These are phyloP conservation scores for Simplicillium sp. DNA, from an alignment of 2,329 filamentous ascomycete species.

Conservation along the genomic window DNA sequence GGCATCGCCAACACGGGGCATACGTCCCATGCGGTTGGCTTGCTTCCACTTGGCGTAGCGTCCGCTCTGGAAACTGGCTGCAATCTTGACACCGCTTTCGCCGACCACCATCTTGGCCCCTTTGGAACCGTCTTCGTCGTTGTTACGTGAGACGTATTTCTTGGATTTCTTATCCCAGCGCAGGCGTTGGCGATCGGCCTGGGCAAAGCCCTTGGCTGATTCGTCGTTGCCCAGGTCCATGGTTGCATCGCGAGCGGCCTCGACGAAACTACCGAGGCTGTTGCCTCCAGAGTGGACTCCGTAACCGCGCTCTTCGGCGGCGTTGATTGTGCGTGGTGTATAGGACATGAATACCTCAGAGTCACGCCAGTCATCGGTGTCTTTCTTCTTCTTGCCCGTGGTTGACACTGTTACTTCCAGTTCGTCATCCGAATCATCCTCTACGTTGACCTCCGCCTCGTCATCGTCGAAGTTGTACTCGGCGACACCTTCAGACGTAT, in stretches of 20 bases:
- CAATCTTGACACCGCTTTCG: slow-evolving; percentile 92
- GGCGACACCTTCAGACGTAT: slow-evolving; percentile 17
- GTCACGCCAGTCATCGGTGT: slow-evolving; percentile 63
- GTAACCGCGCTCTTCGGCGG: slow-evolving; percentile 85
- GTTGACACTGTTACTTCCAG: slow-evolving; percentile 64
- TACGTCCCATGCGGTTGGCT: slow-evolving; percentile 66
- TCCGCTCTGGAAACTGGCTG: slow-evolving; percentile 84
- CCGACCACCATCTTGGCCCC: slow-evolving; percentile 66
- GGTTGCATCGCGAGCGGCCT: slow-evolving; percentile 74
- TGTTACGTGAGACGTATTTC: slow-evolving; percentile 85
- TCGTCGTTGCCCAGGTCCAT: slow-evolving; percentile 96
- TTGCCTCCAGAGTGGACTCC: slow-evolving; percentile 79
- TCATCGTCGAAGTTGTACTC: slow-evolving; percentile 22
- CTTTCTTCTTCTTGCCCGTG: slow-evolving; percentile 35
- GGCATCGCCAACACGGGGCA: slow-evolving; percentile 75
- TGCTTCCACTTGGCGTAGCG: slow-evolving; percentile 91
- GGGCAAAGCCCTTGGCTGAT: slow-evolving; percentile 66
- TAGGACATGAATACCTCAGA: slow-evolving; percentile 96
- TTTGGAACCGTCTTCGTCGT: slow-evolving; percentile 88
- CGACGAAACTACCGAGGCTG: slow-evolving; percentile 60
- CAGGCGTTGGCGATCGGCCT: slow-evolving; percentile 65
- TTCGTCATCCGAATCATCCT: slow-evolving; percentile 36
- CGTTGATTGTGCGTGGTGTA: slow-evolving; percentile 68
- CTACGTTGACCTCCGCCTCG: slow-evolving; percentile 24
- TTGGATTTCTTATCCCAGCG: slow-evolving; percentile 96